Base-by-base conservation (phyloP, 225 moss, liverwort and hornwort genomes). In the Lunularia cruciata region DNA sequence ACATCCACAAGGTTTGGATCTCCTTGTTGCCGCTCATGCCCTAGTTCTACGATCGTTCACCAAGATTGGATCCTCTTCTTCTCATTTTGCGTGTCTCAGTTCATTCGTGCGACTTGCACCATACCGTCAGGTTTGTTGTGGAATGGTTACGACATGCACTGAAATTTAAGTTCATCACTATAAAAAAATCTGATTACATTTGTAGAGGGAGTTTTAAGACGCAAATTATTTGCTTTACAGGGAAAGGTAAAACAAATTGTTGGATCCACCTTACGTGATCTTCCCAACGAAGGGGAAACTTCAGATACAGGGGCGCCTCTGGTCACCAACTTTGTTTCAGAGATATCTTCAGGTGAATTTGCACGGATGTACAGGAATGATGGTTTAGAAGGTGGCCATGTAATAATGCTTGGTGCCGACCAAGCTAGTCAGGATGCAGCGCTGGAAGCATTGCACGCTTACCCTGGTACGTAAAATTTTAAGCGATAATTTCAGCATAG, bases 171-270 rank as follows among this genome's bases (percentile, higher is more conserved):
- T 40, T 6, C 6, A 40, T 40, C 13, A 13, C 40, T 13, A 40
- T 6, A 13, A 6, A 13, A 0, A 3, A 10, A 33, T 57, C 15
- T 20, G 6, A 57, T 31, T 6, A 2, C 32, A 12, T 3, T 0
- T 57, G 15, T 18, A 16, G 18, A 32, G 15, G 57, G 31, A 18
- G 25, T 1, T 15, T 32, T 18, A 6, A n/a, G 25, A 40, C 4
- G 23, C 27, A 19, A 47, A 28, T 16, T 16, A 45, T 46, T 23
- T 14, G 18, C 11, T 32, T 27, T 1, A 64, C 63, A 95, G 95
- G 98, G 98, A 34, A 93, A 89, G 78, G 98, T 98, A 39, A 98
- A 93, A 85, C 98, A 98, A 77, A 98, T 98, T 47, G 98, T 98
- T 55, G 98, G 98, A 52, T 98, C 98, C 13, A 93, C 93, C 23